Evolutionary conservation across 345 rosid species (phyloP), one percentile per base, ranked within the genome.

Genomic region (Brassica cretica): DNA sequence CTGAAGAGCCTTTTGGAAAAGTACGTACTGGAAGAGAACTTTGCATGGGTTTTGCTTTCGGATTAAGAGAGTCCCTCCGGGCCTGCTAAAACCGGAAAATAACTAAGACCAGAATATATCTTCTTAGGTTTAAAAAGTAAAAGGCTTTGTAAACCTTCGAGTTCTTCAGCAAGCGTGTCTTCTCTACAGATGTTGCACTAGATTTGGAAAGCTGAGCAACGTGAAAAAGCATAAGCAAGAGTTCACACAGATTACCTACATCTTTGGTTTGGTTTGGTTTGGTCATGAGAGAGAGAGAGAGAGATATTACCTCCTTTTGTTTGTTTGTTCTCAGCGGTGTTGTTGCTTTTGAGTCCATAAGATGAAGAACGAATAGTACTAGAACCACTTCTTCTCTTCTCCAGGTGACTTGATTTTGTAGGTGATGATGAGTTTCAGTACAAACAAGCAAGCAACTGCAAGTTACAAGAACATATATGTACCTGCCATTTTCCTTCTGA

Each of bases 401-500:
- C 80, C 59, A 66, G 15, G 69, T 10, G 27, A 75, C 76, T 66
- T 64, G 35, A 64, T 76, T 70, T 80, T 59, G 73, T n/a, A 76
- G 46, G 55, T 21, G 63, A 5, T 27, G 25, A 33, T 49, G 14
- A 27, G 30, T 27, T 27, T 27, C 5, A 3, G 66, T 51, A 79
- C 27, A 21, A 21, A 21, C 10, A 80, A 60, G 41, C 51, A 41
- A 68, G 74, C 78, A 71, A 41, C 61, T 4, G 71, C 53, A 75
- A 74, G 68, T 64, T 21, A 51, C 16, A 1, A 25, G 56, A 56
- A 78, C 33, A 21, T 21, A 21, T 10, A 39, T 56, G 67, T 51
- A 21, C 98, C 96, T 87, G 81, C 84, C 87, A 66, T 84, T 88
- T 74, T 84, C 92, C 78, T 81, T 89, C 25, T 68, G 82, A 5